phyloP scores from a whole-genome alignment of 2,329 filamentous ascomycete species.

The Zasmidium angulare region DNA sequence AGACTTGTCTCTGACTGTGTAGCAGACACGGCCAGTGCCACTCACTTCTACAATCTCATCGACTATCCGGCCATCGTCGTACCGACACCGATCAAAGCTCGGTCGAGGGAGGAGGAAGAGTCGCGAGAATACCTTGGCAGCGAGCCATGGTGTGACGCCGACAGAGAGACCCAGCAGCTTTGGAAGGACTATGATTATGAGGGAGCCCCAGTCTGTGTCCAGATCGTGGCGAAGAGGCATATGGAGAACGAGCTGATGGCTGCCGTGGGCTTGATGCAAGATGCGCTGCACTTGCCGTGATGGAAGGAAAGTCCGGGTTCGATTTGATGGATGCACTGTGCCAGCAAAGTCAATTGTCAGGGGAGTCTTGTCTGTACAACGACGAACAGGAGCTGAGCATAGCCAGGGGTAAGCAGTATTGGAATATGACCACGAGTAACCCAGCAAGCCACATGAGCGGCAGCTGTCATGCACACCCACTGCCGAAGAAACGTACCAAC shows the following conservation, averaged over 20 bases:
- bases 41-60: constrained; percentile 8
- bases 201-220: constrained; percentile 5
- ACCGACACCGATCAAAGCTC: constrained; percentile 2
- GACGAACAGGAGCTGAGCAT: no score
- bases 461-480: neutral
- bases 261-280: constrained; percentile 7
- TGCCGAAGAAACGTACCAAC: neutral
- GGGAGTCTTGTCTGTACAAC: no score
- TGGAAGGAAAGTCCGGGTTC: neutral
- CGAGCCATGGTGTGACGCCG: neutral
- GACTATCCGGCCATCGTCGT: constrained; percentile 9
- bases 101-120: neutral
- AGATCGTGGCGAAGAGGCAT: constrained; percentile 6
- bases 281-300: constrained; percentile 3
- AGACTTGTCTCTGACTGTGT: neutral
- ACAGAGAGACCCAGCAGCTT: neutral
- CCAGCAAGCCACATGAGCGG: no score
- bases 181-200: constrained; percentile 1
- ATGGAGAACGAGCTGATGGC: constrained; percentile 12
- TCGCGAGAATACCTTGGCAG: neutral
- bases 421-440: no score
- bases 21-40: neutral
- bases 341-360: no score
- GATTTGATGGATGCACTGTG: no score
- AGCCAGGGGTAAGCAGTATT: no score